Evolutionary conservation across 2,329 filamentous ascomycete species (phyloP).

Genomic region (Monosporascus sp.): DNA sequence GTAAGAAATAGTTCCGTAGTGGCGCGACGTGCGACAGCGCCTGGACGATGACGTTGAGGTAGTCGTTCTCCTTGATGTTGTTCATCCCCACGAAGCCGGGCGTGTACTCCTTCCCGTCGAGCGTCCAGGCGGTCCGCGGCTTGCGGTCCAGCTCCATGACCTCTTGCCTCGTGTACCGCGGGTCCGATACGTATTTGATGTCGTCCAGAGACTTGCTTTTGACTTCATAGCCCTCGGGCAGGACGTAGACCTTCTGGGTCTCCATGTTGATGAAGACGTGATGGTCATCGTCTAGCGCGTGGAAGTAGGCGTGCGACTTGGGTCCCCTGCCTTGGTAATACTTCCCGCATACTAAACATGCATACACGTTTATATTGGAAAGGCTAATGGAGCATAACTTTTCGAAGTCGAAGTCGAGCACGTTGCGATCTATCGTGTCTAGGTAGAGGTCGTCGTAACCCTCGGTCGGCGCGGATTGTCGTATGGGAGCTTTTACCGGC

Average conservation of each 20-base stretch:
- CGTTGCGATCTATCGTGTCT: slow-evolving; percentile 88
- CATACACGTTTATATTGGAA: slow-evolving; percentile 98
- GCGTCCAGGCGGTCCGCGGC: slow-evolving; percentile 63
- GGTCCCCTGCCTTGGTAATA: slow-evolving; percentile 93
- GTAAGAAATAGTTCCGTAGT: slow-evolving; percentile 83
- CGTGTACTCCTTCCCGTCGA: slow-evolving; percentile 78
- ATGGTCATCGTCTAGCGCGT: slow-evolving; percentile 89
- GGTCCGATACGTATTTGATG: slow-evolving; percentile 96
- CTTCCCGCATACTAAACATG: slow-evolving; percentile 93
- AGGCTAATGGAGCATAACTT: slow-evolving; percentile 95
- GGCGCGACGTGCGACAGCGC: slow-evolving; percentile 85
- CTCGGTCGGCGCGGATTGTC: slow-evolving; percentile 73
- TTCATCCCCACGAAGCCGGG: slow-evolving; percentile 98
- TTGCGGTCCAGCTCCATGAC: slow-evolving; percentile 72
- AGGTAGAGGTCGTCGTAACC: slow-evolving; percentile 96
- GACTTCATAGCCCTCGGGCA: slow-evolving; percentile 96
- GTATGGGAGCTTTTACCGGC: slow-evolving; percentile 40
- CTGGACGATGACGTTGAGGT: slow-evolving; percentile 92
- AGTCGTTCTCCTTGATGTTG: slow-evolving; percentile 99
- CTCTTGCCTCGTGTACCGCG: slow-evolving; percentile 73
- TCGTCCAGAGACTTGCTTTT: slow-evolving; percentile 91
- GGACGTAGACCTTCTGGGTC: slow-evolving; percentile 81
- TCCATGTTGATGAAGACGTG: slow-evolving; percentile 99
- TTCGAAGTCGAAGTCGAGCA: slow-evolving; percentile 97
- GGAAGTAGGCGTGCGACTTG: slow-evolving; percentile 95